Evolutionary conservation across 306 rosid species (phyloP).

Genomic region (Cyamopsis tetragonoloba): DNA sequence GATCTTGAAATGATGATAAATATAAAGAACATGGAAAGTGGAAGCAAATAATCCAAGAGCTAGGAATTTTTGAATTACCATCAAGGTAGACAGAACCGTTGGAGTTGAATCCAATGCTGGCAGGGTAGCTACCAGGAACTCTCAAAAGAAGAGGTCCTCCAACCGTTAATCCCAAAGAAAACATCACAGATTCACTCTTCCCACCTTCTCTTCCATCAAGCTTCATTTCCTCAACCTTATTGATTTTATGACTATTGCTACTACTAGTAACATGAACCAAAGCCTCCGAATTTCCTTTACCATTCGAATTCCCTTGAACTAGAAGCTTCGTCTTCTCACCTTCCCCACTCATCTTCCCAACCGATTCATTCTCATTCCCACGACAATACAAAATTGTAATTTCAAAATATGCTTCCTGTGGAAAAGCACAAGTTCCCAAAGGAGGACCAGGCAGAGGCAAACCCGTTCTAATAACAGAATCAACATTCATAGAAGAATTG

Average conservation of each 20-base stretch:
- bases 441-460: constrained; percentile 91
- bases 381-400: constrained; percentile 55
- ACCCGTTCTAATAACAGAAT: constrained; percentile 55
- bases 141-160: constrained; percentile 57
- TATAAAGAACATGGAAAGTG: not conserved
- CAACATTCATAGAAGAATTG: constrained; percentile 24
- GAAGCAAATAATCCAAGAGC: no score
- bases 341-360: constrained; percentile 43
- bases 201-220: constrained; percentile 39
- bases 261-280: constrained; percentile 46
- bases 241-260: constrained; percentile 33
- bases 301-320: constrained; percentile 43
- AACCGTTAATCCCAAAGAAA: constrained; percentile 65
- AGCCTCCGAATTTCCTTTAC: constrained; percentile 58
- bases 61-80: no score
- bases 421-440: constrained; percentile 61
- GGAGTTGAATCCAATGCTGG: constrained; percentile 92
- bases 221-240: constrained; percentile 56
- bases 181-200: constrained; percentile 40
- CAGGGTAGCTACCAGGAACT: constrained; percentile 78
- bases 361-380: constrained; percentile 37
- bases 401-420: constrained; percentile 91
- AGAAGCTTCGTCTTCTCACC: constrained; percentile 74
- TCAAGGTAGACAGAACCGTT: constrained; percentile 86
- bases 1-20: not conserved